Base-by-base conservation (phyloP, 106 monocot genomes). In the Posidonia australis region DNA sequence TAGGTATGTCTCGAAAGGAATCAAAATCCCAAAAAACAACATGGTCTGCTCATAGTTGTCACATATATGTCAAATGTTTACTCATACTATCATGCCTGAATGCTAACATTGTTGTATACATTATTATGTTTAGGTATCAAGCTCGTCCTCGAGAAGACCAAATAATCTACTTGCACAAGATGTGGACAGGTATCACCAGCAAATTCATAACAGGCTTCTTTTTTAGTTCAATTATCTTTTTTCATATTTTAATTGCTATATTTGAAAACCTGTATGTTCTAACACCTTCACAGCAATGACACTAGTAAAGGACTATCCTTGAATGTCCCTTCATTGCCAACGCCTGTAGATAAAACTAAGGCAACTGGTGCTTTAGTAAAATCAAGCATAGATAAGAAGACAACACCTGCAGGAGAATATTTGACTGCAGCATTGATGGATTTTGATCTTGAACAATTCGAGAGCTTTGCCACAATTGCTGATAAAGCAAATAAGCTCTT, bases 401-500 rank as follows among this genome's bases (percentile, higher is more conserved):
- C 91, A 96, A n/a, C n/a, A n/a, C n/a, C n/a, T n/a, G n/a, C n/a
- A n/a, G n/a, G n/a, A n/a, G n/a, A n/a, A n/a, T n/a, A n/a, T n/a
- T n/a, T n/a, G n/a, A n/a, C n/a, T n/a, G n/a, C n/a, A n/a, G n/a
- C n/a, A n/a, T n/a, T n/a, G n/a, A n/a, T n/a, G n/a, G n/a, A n/a
- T n/a, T n/a, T n/a, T n/a, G n/a, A n/a, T n/a, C n/a, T n/a, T n/a
- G n/a, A n/a, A n/a, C n/a, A n/a, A n/a, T n/a, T n/a, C n/a, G n/a
- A n/a, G n/a, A n/a, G n/a, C n/a, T n/a, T n/a, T n/a, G n/a, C n/a
- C n/a, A n/a, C n/a, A n/a, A n/a, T n/a, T n/a, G n/a, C n/a, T n/a
- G n/a, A n/a, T 70, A 87, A 90, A 55, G 96, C 90, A 67, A 96
- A 96, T 62, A 96, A 96, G 72, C 90, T 96, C 74, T 76, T 96